Percentiles rank a stretch among this genome's conserved stretches.
Evolutionary conservation across 257 asterid genomes (phyloP).

Genomic region (Solanum virginianum): DNA sequence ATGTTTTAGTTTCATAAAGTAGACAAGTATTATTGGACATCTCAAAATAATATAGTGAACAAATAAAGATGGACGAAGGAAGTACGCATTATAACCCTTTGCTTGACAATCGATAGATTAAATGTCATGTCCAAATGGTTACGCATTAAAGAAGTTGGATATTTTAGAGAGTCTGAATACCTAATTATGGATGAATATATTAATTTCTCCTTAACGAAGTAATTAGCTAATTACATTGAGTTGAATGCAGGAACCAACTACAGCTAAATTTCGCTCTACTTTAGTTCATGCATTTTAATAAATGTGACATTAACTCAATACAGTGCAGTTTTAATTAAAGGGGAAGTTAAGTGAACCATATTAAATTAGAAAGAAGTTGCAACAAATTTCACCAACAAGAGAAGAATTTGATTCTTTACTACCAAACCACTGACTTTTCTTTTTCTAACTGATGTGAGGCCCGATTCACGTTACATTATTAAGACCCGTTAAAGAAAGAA

Average conservation of each 20-base stretch:
- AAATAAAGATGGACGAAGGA: too few species aligned
- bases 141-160: not conserved
- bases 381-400: not conserved
- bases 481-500: not conserved
- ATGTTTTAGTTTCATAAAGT: too few species aligned
- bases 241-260: too few species aligned
- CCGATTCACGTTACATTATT: too few species aligned
- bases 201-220: not conserved
- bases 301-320: not conserved
- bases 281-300: not conserved
- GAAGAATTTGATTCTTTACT: not conserved
- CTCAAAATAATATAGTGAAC: too few species aligned
- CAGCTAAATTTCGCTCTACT: too few species aligned
- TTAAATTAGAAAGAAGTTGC: not conserved
- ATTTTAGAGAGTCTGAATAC: not conserved
- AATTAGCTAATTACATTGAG: too few species aligned
- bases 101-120: not conserved
- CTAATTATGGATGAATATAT: not conserved
- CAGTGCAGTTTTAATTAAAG: not conserved
- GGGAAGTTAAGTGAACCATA: not conserved
- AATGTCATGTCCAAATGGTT: not conserved
- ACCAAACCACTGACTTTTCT: too few species aligned
- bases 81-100: not conserved
- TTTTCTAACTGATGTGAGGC: not conserved
- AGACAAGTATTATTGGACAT: too few species aligned